phyloP scores from a whole-genome alignment of 345 rosid species.

The Melaleuca alternifolia region DNA sequence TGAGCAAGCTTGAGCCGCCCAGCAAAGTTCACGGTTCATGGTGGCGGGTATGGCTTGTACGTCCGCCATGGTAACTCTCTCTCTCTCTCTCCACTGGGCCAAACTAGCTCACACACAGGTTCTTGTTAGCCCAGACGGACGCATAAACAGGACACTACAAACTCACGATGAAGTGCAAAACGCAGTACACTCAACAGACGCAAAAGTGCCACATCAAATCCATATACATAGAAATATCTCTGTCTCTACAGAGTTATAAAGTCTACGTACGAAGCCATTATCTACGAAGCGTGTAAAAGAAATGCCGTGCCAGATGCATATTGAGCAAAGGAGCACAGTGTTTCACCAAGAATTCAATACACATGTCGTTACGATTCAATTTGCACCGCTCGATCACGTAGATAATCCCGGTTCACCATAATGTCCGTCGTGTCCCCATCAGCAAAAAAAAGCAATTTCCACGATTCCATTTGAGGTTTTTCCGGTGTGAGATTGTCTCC shows the following conservation, averaged over 20 bases:
- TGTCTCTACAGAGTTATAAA: neutral
- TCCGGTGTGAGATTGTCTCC: neutral
- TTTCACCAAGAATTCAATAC: neutral
- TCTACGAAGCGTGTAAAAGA: neutral
- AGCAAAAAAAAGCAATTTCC: neutral
- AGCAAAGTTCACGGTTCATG: too few relatives aligned
- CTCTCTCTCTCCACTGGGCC: too few relatives aligned
- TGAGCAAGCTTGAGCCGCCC: neutral
- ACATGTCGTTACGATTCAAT: neutral
- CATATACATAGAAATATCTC: rapidly evolving
- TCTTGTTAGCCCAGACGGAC: neutral
- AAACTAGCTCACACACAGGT: neutral
- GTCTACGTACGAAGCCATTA: neutral
- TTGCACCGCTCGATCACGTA: neutral
- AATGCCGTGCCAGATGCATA: neutral
- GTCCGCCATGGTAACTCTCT: too few relatives aligned
- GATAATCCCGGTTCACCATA: neutral
- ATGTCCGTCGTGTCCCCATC: neutral
- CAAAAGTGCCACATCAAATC: neutral
- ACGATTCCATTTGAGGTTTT: neutral
- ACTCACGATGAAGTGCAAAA: neutral
- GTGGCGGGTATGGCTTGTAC: too few relatives aligned
- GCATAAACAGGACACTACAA: neutral
- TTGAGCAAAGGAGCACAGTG: neutral
- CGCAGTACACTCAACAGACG: neutral